phyloP scores from a whole-genome alignment of 768 basidiomycete genomes.

The Phlebiopsis flavidoalba region DNA sequence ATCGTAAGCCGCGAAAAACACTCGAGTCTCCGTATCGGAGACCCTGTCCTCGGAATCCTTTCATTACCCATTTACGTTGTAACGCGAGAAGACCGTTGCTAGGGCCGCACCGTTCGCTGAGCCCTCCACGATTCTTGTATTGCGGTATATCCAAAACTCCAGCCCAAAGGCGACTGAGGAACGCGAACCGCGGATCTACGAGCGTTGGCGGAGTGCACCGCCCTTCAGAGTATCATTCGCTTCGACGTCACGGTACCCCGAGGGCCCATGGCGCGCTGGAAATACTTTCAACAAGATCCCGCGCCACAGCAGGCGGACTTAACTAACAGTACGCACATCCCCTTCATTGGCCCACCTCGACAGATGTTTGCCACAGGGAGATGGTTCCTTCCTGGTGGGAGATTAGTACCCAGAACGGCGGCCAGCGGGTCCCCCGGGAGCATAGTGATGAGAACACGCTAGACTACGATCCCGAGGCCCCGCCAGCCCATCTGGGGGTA shows the following conservation, averaged over 20 bases:
- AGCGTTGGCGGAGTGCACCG: background rate
- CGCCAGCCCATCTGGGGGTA: too few relatives aligned
- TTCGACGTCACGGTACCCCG: background rate
- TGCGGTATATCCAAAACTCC: background rate
- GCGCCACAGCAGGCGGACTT: too few relatives aligned
- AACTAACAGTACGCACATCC: background rate
- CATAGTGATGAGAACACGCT: background rate
- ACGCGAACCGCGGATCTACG: background rate
- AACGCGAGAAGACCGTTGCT: constrained; percentile 2
- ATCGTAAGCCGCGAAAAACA: background rate
- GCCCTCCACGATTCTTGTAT: background rate
- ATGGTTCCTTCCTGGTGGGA: background rate
- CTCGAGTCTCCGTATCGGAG: constrained; percentile 1
- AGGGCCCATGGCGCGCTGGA: background rate
- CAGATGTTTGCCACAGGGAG: background rate
- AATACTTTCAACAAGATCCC: too few relatives aligned
- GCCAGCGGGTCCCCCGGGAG: background rate
- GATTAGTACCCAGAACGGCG: background rate
- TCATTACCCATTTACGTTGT: background rate
- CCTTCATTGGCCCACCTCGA: background rate
- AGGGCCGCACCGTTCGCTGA: background rate
- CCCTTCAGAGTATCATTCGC: background rate
- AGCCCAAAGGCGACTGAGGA: background rate
- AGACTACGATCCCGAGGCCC: background rate
- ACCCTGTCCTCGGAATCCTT: background rate